phyloP scores from a whole-genome alignment of 805 yeast genomes.

The Grigorovia transvaalensis region DNA sequence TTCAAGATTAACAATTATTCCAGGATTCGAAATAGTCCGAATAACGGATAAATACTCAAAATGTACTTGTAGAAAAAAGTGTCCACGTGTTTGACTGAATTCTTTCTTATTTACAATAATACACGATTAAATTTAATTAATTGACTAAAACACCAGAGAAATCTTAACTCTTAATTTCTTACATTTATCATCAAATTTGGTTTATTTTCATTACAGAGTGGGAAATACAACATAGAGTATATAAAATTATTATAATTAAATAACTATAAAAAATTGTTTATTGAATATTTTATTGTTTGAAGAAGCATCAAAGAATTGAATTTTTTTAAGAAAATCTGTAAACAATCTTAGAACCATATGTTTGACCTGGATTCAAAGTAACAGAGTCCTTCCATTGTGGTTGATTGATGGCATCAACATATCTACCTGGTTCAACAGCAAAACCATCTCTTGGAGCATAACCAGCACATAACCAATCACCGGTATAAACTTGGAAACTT shows the following conservation, averaged over 20 bases:
- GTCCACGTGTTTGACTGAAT: too few relatives aligned
- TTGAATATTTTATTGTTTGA: neutral
- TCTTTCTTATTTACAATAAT: too few relatives aligned
- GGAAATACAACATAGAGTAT: neutral
- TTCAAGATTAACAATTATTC: too few relatives aligned
- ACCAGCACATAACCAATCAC: conserved; percentile 37
- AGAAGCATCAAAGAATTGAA: neutral
- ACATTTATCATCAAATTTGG: neutral
- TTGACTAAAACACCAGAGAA: neutral
- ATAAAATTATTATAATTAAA: neutral
- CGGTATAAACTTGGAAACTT: conserved; percentile 55
- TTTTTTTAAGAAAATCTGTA: conserved; percentile 16
- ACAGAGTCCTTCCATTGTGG: conserved; percentile 42
- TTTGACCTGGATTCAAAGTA: conserved; percentile 37
- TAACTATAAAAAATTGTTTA: neutral
- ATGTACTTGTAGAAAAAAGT: too few relatives aligned
- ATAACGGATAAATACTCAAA: too few relatives aligned
- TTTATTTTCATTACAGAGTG: neutral
- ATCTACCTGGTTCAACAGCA: conserved; percentile 54
- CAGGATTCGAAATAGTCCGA: too few relatives aligned
- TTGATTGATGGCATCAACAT: conserved; percentile 42
- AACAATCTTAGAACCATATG: conserved; percentile 38
- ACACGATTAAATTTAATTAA: too few relatives aligned
- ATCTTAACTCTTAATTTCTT: neutral
- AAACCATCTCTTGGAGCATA: conserved; percentile 39